Base-by-base conservation (phyloP, 225 moss, liverwort and hornwort species). In the Antitrichia curtipendula region DNA sequence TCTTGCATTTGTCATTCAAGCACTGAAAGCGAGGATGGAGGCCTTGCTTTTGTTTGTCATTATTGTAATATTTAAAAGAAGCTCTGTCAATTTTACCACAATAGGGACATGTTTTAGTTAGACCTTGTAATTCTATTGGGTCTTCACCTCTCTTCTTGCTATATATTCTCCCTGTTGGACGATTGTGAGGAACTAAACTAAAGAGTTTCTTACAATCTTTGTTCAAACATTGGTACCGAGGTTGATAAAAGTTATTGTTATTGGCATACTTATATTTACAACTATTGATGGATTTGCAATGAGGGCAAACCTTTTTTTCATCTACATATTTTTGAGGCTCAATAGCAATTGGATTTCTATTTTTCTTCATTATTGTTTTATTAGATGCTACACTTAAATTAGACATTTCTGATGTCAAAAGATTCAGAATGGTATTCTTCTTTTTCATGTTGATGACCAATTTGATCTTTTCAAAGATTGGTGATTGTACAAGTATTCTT, bases 391-490 rank as follows among this genome's bases (percentile, higher is more conserved):
- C 1, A 24, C n/a, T 16, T 38, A 4, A 1, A 56, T 56, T 7
- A 0, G 10, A 6, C 7, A 38, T 38, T 38, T 38, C 2, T 17
- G 10, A 7, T 38, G 77, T 38, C 38, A 38, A 16, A 38, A 17
- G 7, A 7, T 7, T 2, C n/a, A n/a, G n/a, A n/a, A n/a, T n/a
- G 6, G 0, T 7, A 10, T 2, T n/a, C 16, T 38, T 38, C 11
- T 10, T 56, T 9, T 56, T 38, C 16, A 56, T n/a, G 2, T 24
- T 16, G 21, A 52, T 14, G 34, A 16, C 56, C n/a, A 56, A n/a
- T 16, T 38, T 6, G 4, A 54, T n/a, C 25, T 24, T n/a, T 16
- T 5, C 2, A n/a, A 25, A n/a, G 25, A 16, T 3, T 25, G 0
- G 10, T 10, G 9, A n/a, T 24, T 56, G 9, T 14, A 16, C 54